A percentile compares a stretch with the other conserved stretches of the same genome.
Evolutionary conservation across 2,329 filamentous ascomycete species (phyloP).

Genomic region (Trichoderma sp.): DNA sequence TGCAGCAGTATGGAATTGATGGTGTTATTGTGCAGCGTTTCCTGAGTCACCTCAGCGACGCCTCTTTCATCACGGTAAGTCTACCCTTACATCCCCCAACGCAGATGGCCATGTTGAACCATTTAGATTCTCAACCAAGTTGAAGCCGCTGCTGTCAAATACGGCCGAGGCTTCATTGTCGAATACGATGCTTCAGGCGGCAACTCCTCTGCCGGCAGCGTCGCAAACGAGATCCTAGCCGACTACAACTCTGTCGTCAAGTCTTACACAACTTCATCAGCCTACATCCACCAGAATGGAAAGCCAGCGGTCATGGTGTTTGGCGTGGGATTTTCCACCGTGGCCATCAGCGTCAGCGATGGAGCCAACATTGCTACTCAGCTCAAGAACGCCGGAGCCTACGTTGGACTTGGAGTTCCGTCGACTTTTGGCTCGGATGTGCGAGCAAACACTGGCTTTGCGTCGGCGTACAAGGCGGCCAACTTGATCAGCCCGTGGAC

Average conservation of each 20-base stretch:
- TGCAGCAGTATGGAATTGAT: conserved; percentile 24
- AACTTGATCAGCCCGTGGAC: conserved; percentile 26
- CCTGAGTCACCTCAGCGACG: conserved; percentile 14
- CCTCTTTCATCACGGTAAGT: conserved; percentile 20
- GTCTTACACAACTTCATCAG: conserved; percentile 16
- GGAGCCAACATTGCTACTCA: conserved; percentile 17
- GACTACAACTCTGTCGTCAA: conserved; percentile 26
- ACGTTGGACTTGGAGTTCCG: conserved; percentile 13
- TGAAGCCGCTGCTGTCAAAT: conserved; percentile 23
- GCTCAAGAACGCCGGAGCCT: conserved; percentile 10
- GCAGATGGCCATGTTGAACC: neutral
- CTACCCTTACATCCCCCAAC: neutral
- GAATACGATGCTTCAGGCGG: conserved; percentile 25
- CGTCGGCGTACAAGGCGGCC: conserved; percentile 18
- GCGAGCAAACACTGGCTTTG: conserved; percentile 16
- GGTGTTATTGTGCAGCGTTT: conserved; percentile 22
- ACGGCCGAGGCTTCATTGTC: conserved; percentile 25
- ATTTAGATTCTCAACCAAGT: conserved; percentile 24
- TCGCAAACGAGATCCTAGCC: conserved; percentile 6
- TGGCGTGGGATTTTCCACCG: conserved; percentile 18
- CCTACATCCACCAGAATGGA: conserved; percentile 22
- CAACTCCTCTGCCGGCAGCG: conserved; percentile 16
- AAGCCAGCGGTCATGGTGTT: conserved; percentile 25
- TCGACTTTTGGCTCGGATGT: conserved; percentile 7
- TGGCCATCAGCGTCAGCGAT: conserved; percentile 7